These are phyloP conservation scores for Leishmania braziliensis DNA, from an alignment of 208 protist genomes.

Conservation along the genomic window DNA sequence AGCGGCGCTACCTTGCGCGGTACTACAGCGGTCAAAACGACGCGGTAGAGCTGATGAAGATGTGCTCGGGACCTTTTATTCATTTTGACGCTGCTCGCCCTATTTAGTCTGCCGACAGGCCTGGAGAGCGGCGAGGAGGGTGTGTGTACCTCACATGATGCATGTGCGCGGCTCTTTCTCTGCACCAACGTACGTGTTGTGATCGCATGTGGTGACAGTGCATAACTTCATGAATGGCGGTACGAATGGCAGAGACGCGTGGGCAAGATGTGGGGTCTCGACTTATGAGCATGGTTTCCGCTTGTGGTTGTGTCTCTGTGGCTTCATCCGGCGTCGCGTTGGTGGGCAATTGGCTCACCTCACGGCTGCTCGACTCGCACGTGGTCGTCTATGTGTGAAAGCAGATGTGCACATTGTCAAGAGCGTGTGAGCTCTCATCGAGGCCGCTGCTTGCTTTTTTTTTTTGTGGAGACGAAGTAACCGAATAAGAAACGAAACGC, in stretches of 20 bases:
- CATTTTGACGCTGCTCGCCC: not conserved
- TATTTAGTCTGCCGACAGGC: not conserved
- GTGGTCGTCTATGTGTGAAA: not conserved
- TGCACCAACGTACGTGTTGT: not conserved
- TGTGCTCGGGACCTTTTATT: not conserved
- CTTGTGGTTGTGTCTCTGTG: not conserved
- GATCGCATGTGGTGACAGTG: not conserved
- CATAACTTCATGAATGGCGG: not conserved
- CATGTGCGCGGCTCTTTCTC: not conserved
- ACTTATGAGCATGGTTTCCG: not conserved
- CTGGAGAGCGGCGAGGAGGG: not conserved
- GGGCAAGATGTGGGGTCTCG: not conserved
- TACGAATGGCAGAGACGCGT: not conserved
- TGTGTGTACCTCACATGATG: not conserved
- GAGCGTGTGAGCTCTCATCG: not conserved
- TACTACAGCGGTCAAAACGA: conserved; percentile 65
- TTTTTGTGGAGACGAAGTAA: not conserved
- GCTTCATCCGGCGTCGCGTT: not conserved
- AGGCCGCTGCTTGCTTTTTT: not conserved
- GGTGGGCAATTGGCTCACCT: not conserved
- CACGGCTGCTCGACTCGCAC: not conserved
- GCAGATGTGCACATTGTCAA: no score
- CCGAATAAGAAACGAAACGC: not conserved
- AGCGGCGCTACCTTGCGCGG: conserved; percentile 43
- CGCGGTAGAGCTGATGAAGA: conserved; percentile 71